Conservation (phyloP, 805 yeast genomes). For the Lachancea lanzarotensis region DNA sequence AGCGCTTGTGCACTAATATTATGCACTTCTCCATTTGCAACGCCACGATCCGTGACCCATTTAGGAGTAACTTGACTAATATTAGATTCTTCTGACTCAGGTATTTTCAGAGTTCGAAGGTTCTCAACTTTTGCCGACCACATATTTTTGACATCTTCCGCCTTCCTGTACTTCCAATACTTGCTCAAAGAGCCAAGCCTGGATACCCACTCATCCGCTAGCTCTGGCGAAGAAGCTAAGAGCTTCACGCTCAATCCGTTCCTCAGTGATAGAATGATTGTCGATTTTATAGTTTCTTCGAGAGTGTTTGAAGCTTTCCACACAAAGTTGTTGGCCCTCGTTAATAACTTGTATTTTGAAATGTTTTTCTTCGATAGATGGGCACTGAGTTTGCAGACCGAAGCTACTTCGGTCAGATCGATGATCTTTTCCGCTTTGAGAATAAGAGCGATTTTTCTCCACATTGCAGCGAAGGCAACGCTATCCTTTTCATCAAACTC, state of each 20-base stretch:
- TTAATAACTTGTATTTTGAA: constrained; percentile 28
- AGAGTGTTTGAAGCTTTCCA: constrained; percentile 17
- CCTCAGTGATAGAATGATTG: constrained; percentile 45
- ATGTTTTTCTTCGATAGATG: constrained; percentile 20
- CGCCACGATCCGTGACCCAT: constrained; percentile 49
- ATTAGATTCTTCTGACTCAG: constrained; percentile 52
- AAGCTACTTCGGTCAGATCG: constrained; percentile 47
- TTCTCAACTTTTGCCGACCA: constrained; percentile 40
- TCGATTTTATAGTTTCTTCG: constrained; percentile 37
- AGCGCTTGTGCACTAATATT: constrained; percentile 54
- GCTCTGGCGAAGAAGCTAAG: constrained; percentile 44
- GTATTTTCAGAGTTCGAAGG: constrained; percentile 40
- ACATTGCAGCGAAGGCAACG: constrained; percentile 56
- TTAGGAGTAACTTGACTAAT: constrained; percentile 41
- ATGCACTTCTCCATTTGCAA: constrained; percentile 47
- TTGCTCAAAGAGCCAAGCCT: constrained; percentile 37
- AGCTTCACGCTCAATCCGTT: constrained; percentile 44
- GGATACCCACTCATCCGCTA: constrained; percentile 63
- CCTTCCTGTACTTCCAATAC: constrained; percentile 55
- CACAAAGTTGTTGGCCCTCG: constrained; percentile 13
- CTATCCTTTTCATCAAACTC: constrained; percentile 47
- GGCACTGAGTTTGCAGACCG: constrained; percentile 33
- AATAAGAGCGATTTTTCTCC: constrained; percentile 52
- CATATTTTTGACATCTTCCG: constrained; percentile 36
- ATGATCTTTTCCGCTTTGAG: constrained; percentile 54